Evolutionary conservation across 768 basidiomycete genomes (phyloP).

Genomic region (Steccherinum ochraceum): DNA sequence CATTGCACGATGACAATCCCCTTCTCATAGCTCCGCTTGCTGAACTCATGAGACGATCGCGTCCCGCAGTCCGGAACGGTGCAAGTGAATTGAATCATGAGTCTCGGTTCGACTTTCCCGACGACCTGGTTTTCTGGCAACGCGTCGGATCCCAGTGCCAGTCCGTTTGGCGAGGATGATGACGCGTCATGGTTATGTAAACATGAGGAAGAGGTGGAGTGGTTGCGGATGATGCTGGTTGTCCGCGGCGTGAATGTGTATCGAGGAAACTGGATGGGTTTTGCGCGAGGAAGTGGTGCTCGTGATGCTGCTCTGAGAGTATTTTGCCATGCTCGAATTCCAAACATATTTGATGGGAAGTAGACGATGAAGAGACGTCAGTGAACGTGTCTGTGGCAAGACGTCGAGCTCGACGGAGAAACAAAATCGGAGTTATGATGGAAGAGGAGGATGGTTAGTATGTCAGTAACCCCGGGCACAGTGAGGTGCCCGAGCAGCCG

Average conservation of each 20-base stretch:
- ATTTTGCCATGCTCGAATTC: background rate
- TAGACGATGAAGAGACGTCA: background rate
- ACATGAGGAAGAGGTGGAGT: background rate
- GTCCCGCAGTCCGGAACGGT: slow-evolving; percentile 66
- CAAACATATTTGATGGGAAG: background rate
- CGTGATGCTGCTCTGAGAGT: background rate
- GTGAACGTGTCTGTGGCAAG: no score
- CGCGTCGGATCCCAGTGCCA: background rate
- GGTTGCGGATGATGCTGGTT: background rate
- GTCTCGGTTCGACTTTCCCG: slow-evolving; percentile 42
- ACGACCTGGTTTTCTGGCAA: background rate
- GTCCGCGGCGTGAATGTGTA: background rate
- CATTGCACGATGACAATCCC: slow-evolving; percentile 92
- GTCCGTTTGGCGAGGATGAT: background rate
- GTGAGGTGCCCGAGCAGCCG: background rate
- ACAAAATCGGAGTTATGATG: no score
- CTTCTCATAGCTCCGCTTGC: slow-evolving; percentile 74
- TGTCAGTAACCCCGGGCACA: background rate
- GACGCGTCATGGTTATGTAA: background rate
- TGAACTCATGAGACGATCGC: slow-evolving; percentile 86
- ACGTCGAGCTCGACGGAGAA: no score
- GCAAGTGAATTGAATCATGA: slow-evolving; percentile 83
- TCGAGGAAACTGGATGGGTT: background rate
- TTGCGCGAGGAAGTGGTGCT: background rate
- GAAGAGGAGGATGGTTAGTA: background rate